Base-by-base conservation (phyloP, 306 rosid genomes). In the Ziziphus jujuba region DNA sequence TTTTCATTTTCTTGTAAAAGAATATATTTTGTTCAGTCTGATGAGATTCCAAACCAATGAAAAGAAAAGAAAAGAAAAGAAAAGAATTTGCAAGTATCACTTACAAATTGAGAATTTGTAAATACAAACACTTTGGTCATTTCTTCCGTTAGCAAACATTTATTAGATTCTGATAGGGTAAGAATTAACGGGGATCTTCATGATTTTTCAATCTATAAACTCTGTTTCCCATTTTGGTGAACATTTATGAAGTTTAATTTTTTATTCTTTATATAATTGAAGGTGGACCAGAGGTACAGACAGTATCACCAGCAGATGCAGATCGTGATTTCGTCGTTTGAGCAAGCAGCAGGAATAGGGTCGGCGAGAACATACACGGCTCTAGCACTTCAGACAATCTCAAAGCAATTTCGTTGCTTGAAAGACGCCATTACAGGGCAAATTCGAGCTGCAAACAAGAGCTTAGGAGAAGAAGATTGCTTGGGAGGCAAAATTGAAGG, bases 281-380 rank as follows among this genome's bases (percentile, higher is more conserved):
- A 93, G 99, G 99, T 93, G 84, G 99, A 93, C 47, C 99, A 88
- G 38, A 79, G 99, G 72, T 90, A 93, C 87, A 82, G 92, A 40
- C 99, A 93, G 48, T 93, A 93, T 76, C 96, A 83, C 55, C 85
- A 74, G 67, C 99, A 93, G 77, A 93, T 93, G 97, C 90, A 90
- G 77, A 76, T 87, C 19, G 97, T 93, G 51, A 87, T 88, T 19
- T 83, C 87, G 0, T 73, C 95, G 0, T 93, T 93, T 33, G 97
- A 93, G 61, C 96, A 90, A 67, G 90, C 79, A 6, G 90, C 97
- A 1, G 96, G 99, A 7, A 76, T 82, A 8, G 96, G 97, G 0
- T 85, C 99, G 0, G 99, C 96, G 0, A 86, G 81, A 65, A 86
- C 97, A 5, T 93, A 90, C 95, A 90, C 99, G 0, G 84, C 97